phyloP scores from a whole-genome alignment of 371 early-diverging fungal species.

The Chytridium lagenaria region DNA sequence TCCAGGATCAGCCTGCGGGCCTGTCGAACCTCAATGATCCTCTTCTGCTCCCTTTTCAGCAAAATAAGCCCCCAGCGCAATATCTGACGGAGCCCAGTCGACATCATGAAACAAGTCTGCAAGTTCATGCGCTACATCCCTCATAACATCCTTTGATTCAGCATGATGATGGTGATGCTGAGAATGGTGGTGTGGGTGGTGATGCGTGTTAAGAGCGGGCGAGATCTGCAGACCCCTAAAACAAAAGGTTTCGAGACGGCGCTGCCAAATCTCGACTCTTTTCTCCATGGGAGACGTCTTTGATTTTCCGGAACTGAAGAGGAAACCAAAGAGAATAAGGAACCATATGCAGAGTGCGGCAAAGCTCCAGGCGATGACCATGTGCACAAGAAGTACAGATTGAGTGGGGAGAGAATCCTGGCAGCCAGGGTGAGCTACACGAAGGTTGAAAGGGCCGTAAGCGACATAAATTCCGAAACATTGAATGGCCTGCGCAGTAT shows the following conservation, averaged over 20 bases:
- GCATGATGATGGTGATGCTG: constrained; percentile 14
- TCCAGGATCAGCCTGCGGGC: constrained; percentile 35
- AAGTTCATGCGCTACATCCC: constrained; percentile 31
- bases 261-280: constrained; percentile 40
- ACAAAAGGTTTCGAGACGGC: constrained; percentile 38
- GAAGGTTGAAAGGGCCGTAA: constrained; percentile 29
- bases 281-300: constrained; percentile 19
- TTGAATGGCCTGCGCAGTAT: constrained; percentile 16
- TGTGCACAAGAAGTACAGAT: constrained; percentile 29
- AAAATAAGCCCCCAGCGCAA: constrained; percentile 50
- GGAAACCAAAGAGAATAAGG: constrained; percentile 29
- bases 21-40: constrained; percentile 39
- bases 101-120: constrained; percentile 47
- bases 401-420: constrained; percentile 1
- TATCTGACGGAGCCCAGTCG: constrained; percentile 55
- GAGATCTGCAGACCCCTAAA: constrained; percentile 4
- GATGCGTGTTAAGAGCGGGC: background rate
- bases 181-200: background rate
- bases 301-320: constrained; percentile 20
- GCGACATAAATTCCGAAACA: constrained; percentile 33
- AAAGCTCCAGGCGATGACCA: constrained; percentile 44
- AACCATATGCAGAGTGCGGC: constrained; percentile 33
- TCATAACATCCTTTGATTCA: constrained; percentile 34
- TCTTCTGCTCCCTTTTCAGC: constrained; percentile 53
- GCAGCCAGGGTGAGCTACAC: constrained; percentile 10